Evolutionary conservation across 148 eudicot genomes (phyloP).

Genomic region (Silene uniflora): DNA sequence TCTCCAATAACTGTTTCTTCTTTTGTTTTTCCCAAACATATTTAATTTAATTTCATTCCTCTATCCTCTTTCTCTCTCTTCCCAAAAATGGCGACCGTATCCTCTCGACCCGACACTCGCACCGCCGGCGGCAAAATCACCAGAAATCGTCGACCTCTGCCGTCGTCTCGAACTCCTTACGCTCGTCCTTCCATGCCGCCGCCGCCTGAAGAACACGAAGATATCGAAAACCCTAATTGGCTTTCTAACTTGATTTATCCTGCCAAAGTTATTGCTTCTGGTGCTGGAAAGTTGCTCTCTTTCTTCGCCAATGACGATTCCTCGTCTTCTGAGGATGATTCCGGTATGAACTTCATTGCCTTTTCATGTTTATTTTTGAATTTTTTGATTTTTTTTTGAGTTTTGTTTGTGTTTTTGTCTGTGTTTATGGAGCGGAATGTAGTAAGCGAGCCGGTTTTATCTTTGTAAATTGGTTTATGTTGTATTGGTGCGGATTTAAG

Average conservation of each 20-base stretch:
- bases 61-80: conserved; percentile 20
- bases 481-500: background rate
- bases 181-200: conserved; percentile 46
- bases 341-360: conserved; percentile 8
- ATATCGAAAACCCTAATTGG: conserved; percentile 71
- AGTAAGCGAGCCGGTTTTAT: background rate
- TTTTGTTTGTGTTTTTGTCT: conserved; percentile 6
- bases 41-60: background rate
- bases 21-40: conserved; percentile 5
- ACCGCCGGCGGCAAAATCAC: conserved; percentile 64
- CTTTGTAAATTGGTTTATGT: background rate
- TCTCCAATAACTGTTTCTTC: conserved; percentile 2
- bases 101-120: conserved; percentile 35
- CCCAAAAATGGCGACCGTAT: conserved; percentile 37
- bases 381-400: background rate
- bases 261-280: conserved; percentile 53
- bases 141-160: conserved; percentile 25
- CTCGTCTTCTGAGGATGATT: conserved; percentile 32
- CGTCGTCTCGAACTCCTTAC: conserved; percentile 51
- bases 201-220: conserved; percentile 10
- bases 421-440: conserved; percentile 6
- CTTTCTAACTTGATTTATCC: conserved; percentile 61
- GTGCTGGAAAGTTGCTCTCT: conserved; percentile 63
- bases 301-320: conserved; percentile 39
- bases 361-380: no score